Evolutionary conservation across 1,284 basidiomycete species (phyloP), one percentile per base, ranked within the genome.

Genomic region (Blastosporella zonata): DNA sequence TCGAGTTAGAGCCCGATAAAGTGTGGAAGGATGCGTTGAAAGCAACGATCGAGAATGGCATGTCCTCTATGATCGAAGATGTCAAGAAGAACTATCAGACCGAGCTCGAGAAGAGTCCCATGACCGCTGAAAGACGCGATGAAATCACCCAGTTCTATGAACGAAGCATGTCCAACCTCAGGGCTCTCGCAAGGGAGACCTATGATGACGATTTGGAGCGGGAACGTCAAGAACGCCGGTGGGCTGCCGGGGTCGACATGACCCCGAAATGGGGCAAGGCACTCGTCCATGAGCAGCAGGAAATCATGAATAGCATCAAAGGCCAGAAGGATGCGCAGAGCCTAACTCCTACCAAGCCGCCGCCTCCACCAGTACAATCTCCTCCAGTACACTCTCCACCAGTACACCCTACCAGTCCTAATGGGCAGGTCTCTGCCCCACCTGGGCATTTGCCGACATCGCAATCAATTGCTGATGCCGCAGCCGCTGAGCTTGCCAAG

Each of bases 1-100:
- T 62, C 44, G 72, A 78, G 61, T 57, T 73, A 47, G 79, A 82
- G 56, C 78, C 77, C 2, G 74, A 79, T 62, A 70, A 74, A 5
- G 63, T 69, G 48, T 82, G 80, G 80, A 81, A 80, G 59, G 59
- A 54, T 20, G 52, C 55, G 1, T 64, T 78, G 51, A 67, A 60
- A 55, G 56, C 59, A 27, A 64, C 67, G 55, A 79, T 83, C 60
- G 69, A 77, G 56, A 59, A 64, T 2, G 66, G 64, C 2, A 60
- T 81, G 39, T 59, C 64, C 43, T 59, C 66, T 40, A 74, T 79
- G 71, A 67, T 78, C 37, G 65, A 73, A 40, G 72, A 77, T 40
- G 77, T 78, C 3, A 73, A 73, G 59, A 66, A 69, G 46, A 71
- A 68, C 18, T 62, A 70, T 43, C 63, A 72, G 8, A 58, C 56